Base-by-base conservation (phyloP, 1,284 basidiomycete species). In the Melampsora abietis-canadensis region DNA sequence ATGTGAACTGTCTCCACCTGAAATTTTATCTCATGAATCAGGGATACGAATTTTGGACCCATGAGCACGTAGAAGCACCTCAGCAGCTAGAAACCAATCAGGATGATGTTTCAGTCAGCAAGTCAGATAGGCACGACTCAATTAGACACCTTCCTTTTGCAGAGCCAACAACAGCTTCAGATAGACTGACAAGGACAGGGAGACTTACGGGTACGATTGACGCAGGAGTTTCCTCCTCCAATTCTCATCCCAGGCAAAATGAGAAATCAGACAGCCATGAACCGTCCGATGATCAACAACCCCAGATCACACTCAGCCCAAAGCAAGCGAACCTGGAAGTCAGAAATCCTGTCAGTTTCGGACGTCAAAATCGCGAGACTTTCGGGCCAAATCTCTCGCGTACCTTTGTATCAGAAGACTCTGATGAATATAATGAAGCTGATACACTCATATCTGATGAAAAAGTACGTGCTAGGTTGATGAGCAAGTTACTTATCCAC, bases 81-180 rank as follows among this genome's bases (percentile, higher is more conserved):
- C 34, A 10, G 34, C 34, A 34, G 34, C 34, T 37, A 37, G 34
- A 37, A 37, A 6, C 10, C 10, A 10, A 51, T 19, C 21, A 51
- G 6, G 48, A 51, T n/a, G 19, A 51, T 19, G 19, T 24, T 24
- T 2, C 27, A 30, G 46, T 24, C 44, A 70, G 60, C 19, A 30
- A 40, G 40, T 70, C 68, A 6, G 46, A 27, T 15, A 63, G 61
- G 21, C 44, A 34, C n/a, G 40, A 15, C 17, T 46, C 68, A 19
- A n/a, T 47, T 27, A 57, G 61, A 31, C 40, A 46, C 7, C 44
- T 24, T 34, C 62, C 40, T 47, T 40, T 40, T 48, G 31, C 24
- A 34, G 60, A 30, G 27, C 60, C 44, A 19, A 27, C 48, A 21
- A 30, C 34, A 46, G 57, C 68, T 27, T 51, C 48, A 19, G 15